Evolutionary conservation across 371 early-diverging fungal species (phyloP).

Genomic region (Circinella minor): DNA sequence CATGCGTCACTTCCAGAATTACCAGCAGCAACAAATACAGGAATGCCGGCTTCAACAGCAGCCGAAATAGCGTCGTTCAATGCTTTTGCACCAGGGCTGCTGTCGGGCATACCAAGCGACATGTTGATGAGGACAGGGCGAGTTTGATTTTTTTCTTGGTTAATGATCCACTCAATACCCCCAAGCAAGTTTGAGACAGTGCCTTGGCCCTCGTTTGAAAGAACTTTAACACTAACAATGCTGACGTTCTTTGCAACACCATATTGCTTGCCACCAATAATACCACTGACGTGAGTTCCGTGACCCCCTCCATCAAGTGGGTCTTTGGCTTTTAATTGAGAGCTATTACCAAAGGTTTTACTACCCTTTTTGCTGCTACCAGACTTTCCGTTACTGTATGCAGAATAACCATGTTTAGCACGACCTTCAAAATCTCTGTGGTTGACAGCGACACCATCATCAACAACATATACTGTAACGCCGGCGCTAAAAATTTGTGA

Average conservation of each 20-base stretch:
- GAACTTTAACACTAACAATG: conserved; percentile 86
- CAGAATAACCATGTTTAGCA: conserved; percentile 62
- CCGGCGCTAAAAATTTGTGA: conserved; percentile 26
- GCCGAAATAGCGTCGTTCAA: conserved; percentile 49
- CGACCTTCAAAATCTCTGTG: conserved; percentile 67
- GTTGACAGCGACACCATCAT: conserved; percentile 46
- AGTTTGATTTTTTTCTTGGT: conserved; percentile 37
- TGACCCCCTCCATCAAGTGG: conserved; percentile 22
- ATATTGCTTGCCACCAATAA: conserved; percentile 73
- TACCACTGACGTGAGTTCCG: conserved; percentile 81
- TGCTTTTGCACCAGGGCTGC: conserved; percentile 19
- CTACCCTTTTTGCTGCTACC: conserved; percentile 30
- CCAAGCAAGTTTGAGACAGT: conserved; percentile 67
- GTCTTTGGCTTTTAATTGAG: not conserved
- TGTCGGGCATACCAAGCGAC: conserved; percentile 54
- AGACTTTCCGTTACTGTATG: conserved; percentile 60
- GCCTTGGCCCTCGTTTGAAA: conserved; percentile 70
- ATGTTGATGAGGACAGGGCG: conserved; percentile 59
- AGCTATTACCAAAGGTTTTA: conserved; percentile 11
- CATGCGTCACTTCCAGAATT: conserved; percentile 72
- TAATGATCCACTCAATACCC: conserved; percentile 73
- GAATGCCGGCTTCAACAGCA: conserved; percentile 53
- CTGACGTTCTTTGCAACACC: conserved; percentile 91
- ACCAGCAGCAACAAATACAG: conserved; percentile 81
- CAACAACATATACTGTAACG: conserved; percentile 61